These are phyloP conservation scores for Balakata baccata DNA, from an alignment of 345 rosid genomes.

Conservation along the genomic window DNA sequence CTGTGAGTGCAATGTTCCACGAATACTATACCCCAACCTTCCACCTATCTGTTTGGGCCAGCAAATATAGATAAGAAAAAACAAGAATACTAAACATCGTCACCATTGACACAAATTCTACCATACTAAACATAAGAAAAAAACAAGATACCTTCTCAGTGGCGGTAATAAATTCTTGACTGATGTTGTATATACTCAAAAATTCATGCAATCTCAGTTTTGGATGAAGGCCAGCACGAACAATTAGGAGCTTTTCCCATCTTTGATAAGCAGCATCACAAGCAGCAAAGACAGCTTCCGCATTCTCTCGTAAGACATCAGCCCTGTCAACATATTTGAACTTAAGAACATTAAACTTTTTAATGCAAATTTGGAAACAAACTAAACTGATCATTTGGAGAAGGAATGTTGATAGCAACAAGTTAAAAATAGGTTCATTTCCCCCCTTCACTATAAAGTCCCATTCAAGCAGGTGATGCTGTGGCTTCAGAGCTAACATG, in stretches of 20 bases:
- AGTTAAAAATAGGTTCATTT: neutral
- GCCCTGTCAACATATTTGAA: conserved; percentile 50
- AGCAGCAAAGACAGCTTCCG: conserved; percentile 97
- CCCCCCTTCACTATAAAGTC: neutral
- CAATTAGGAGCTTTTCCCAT: conserved; percentile 97
- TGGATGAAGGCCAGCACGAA: conserved; percentile 91
- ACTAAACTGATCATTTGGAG: neutral
- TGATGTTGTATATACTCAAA: conserved; percentile 79
- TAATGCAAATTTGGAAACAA: neutral
- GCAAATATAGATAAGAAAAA: conserved; percentile 14
- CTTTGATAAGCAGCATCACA: conserved; percentile 99
- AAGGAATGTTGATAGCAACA: neutral
- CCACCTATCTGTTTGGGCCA: conserved; percentile 79
- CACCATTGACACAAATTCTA: conserved; percentile 22
- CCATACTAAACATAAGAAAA: conserved; percentile 11
- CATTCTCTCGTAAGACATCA: conserved; percentile 89
- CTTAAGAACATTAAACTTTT: neutral
- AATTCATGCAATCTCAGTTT: conserved; percentile 90
- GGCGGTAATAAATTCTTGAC: conserved; percentile 82
- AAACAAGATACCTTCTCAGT: conserved; percentile 76
- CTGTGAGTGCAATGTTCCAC: conserved; percentile 95
- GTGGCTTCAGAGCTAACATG: neutral
- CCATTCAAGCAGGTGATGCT: neutral
- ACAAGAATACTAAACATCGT: neutral
- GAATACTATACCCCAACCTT: conserved; percentile 95